Percentiles rank a stretch among this genome's conserved stretches.
These are phyloP conservation scores for Allomyces macrogynus DNA, from an alignment of 192 early-diverging fungal genomes.

Conservation along the genomic window DNA sequence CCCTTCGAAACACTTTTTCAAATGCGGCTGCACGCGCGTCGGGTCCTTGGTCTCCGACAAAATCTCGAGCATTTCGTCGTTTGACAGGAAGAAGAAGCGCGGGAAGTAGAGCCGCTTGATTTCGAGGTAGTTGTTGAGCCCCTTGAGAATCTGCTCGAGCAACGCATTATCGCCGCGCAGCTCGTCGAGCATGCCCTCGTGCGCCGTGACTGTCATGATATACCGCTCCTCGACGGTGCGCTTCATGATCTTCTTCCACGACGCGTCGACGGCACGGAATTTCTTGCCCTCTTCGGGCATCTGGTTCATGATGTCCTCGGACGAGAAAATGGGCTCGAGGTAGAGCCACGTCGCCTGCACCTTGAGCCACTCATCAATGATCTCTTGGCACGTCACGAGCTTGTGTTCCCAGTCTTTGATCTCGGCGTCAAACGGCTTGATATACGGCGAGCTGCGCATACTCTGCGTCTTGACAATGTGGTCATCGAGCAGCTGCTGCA, in stretches of 20 bases:
- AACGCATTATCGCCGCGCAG: constrained; percentile 82
- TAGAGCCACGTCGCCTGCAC: constrained; percentile 99
- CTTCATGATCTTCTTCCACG: constrained; percentile 97
- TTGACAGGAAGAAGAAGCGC: constrained; percentile 99
- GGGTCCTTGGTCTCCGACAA: constrained; percentile 96
- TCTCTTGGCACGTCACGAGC: constrained; percentile 76
- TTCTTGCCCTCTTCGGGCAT: constrained; percentile 82
- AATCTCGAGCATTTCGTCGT: constrained; percentile 99
- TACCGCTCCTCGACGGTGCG: constrained; percentile 95
- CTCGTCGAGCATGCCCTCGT: constrained; percentile 83
- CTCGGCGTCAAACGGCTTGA: constrained; percentile 95
- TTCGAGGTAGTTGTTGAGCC: constrained; percentile 95
- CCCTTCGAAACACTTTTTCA: constrained; percentile 99
- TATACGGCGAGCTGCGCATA: constrained; percentile 95
- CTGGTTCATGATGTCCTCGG: constrained; percentile 90
- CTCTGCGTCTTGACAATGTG: constrained; percentile 80
- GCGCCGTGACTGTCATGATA: constrained; percentile 77
- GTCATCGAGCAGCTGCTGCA: constrained; percentile 89
- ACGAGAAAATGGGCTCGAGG: constrained; percentile 94
- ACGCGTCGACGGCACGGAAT: constrained; percentile 90
- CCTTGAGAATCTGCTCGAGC: constrained; percentile 88
- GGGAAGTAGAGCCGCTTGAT: constrained; percentile 90
- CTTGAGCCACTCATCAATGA: constrained; percentile 99
- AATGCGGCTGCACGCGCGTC: constrained; percentile 85
- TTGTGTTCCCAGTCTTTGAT: constrained; percentile 87